Evolutionary conservation across 257 asterid species (phyloP).

Genomic region (Asclepias syriaca): DNA sequence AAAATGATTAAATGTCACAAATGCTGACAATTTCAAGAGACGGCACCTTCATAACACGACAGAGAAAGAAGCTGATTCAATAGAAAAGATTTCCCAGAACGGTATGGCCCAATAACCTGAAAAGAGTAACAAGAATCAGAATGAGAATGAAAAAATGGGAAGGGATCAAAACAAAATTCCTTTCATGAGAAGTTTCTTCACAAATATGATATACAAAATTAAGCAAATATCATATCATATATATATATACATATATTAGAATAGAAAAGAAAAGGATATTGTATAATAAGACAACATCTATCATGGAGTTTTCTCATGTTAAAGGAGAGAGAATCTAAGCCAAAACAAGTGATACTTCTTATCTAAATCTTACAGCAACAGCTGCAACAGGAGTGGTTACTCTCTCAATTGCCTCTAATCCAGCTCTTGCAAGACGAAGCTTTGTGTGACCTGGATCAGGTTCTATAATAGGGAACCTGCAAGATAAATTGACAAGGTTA

Average conservation of each 20-base stretch:
- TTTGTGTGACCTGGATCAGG: slow-evolving; percentile 97
- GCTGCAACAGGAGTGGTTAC: slow-evolving; percentile 86
- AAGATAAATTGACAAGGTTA: slow-evolving; percentile 12
- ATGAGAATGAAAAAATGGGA: background rate
- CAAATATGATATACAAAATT: background rate
- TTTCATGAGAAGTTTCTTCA: background rate
- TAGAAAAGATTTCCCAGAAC: slow-evolving; percentile 95
- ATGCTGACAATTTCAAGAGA: background rate
- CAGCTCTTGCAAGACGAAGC: slow-evolving; percentile 84
- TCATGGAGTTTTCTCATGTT: background rate
- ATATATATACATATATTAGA: background rate
- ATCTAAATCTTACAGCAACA: slow-evolving; percentile 70
- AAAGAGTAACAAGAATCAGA: slow-evolving; percentile 9
- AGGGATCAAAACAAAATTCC: slow-evolving; percentile 1
- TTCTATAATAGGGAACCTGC: slow-evolving; percentile 88
- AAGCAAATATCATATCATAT: background rate
- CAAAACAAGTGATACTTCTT: slow-evolving; percentile 13
- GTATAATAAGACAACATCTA: background rate
- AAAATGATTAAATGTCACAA: slow-evolving; percentile 10
- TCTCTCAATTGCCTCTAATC: slow-evolving; percentile 83
- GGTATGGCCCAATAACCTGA: slow-evolving; percentile 97
- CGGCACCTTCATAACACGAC: slow-evolving; percentile 88
- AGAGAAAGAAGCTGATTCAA: slow-evolving; percentile 98
- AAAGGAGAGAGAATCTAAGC: slow-evolving; percentile 4
- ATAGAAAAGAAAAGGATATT: background rate